Evolutionary conservation across 164 flowering plant genomes (phyloP).

Genomic region (Aristolochia contorta): DNA sequence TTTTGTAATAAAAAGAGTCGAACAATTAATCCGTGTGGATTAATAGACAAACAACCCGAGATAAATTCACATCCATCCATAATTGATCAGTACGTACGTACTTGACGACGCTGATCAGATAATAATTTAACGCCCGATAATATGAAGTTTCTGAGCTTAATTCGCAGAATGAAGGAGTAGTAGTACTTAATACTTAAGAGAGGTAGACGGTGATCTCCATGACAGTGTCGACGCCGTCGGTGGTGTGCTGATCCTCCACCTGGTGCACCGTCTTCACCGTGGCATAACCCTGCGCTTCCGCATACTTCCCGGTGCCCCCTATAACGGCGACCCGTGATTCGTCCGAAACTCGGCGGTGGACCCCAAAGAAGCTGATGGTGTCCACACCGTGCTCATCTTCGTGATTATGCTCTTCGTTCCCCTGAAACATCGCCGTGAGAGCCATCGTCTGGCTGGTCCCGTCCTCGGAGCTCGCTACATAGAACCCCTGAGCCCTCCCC

Average conservation of each 20-base stretch:
- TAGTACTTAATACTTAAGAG: neutral
- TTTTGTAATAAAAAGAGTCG: too few species aligned
- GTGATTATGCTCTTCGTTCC: conserved; percentile 13
- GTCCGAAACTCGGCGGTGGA: conserved; percentile 35
- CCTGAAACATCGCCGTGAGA: conserved; percentile 52
- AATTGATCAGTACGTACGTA: too few species aligned
- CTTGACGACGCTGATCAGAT: too few species aligned
- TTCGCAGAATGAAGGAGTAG: too few species aligned
- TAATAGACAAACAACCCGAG: too few species aligned
- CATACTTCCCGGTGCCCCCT: conserved; percentile 84
- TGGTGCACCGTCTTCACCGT: conserved; percentile 34
- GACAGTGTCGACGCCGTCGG: conserved; percentile 21
- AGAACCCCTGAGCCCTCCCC: conserved; percentile 70
- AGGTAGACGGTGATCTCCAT: conserved; percentile 22
- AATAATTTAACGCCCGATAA: too few species aligned
- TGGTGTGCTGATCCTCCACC: conserved; percentile 18
- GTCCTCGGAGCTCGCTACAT: conserved; percentile 54
- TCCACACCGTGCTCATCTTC: conserved; percentile 32
- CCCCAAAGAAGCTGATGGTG: conserved; percentile 61
- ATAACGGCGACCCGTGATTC: conserved; percentile 55
- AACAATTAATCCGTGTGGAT: too few species aligned
- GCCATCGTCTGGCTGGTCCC: conserved; percentile 56
- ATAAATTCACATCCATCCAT: too few species aligned
- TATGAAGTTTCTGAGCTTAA: too few species aligned
- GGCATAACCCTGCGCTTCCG: conserved; percentile 55